These are phyloP conservation scores for Dichotomocladium elegans DNA, from an alignment of 371 early-diverging fungal genomes.

Conservation along the genomic window DNA sequence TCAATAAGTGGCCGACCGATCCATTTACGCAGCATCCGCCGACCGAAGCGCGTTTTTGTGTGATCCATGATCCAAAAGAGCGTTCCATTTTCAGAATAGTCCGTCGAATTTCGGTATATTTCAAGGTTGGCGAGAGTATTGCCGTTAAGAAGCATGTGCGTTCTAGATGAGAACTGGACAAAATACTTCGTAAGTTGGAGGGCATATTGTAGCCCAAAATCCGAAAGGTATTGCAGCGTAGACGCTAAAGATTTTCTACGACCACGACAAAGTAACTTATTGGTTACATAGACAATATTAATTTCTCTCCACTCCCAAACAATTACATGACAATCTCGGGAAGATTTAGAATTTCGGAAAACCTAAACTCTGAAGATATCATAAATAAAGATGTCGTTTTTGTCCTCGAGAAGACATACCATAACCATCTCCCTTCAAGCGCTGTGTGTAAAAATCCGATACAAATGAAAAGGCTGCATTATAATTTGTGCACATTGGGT, in stretches of 20 bases:
- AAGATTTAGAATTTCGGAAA: slow-evolving; percentile 20
- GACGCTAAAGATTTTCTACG: slow-evolving; percentile 47
- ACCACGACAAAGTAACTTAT: not conserved
- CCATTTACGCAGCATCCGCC: slow-evolving; percentile 77
- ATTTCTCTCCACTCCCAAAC: not conserved
- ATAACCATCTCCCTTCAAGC: no score
- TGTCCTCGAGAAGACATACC: no score
- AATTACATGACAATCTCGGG: slow-evolving; percentile 33
- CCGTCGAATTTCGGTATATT: slow-evolving; percentile 62
- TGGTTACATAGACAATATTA: not conserved
- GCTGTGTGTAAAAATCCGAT: slow-evolving; percentile 48
- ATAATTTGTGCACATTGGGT: slow-evolving; percentile 32
- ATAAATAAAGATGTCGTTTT: no score
- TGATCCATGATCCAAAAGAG: slow-evolving; percentile 67
- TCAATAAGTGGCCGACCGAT: slow-evolving; percentile 70
- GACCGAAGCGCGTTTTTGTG: slow-evolving; percentile 73
- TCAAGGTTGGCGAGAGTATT: slow-evolving; percentile 76
- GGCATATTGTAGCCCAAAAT: slow-evolving; percentile 58
- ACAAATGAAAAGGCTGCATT: slow-evolving; percentile 47
- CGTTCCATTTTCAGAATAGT: slow-evolving; percentile 46
- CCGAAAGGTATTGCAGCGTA: slow-evolving; percentile 57
- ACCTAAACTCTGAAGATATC: slow-evolving; percentile 2
- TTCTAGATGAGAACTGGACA: slow-evolving; percentile 59
- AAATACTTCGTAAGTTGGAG: slow-evolving; percentile 59
- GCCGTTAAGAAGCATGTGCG: slow-evolving; percentile 74